Evolutionary conservation across 805 yeast genomes (phyloP).

Genomic region (Starmerella vaccinii): DNA sequence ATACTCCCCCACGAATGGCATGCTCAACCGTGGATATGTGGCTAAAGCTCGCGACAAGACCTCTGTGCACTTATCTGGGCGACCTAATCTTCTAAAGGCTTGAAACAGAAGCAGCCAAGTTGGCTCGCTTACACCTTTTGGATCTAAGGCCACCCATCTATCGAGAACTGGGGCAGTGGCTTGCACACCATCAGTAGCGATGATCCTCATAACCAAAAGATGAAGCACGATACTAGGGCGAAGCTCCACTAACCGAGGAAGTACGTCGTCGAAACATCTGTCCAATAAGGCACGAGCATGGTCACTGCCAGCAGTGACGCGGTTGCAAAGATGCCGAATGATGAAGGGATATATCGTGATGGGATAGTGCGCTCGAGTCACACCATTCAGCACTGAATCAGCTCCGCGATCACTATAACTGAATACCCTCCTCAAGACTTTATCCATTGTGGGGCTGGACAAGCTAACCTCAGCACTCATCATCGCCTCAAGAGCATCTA

Average conservation of each 20-base stretch:
- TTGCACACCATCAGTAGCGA: constrained; percentile 25
- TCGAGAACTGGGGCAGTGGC: constrained; percentile 23
- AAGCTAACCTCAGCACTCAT: background rate
- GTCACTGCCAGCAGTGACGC: background rate
- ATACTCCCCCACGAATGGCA: constrained; percentile 24
- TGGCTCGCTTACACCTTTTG: constrained; percentile 22
- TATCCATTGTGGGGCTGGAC: constrained; percentile 1
- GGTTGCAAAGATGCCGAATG: constrained; percentile 14
- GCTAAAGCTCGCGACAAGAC: constrained; percentile 19
- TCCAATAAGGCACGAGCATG: constrained; percentile 8
- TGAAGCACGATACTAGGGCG: constrained; percentile 19
- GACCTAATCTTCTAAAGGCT: constrained; percentile 26
- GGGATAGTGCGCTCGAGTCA: background rate
- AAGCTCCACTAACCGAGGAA: constrained; percentile 11
- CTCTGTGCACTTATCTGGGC: constrained; percentile 26
- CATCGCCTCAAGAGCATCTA: background rate
- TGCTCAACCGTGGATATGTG: constrained; percentile 15
- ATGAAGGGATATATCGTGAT: constrained; percentile 20
- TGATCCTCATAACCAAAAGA: constrained; percentile 24
- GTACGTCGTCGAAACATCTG: constrained; percentile 14
- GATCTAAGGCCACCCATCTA: constrained; percentile 14
- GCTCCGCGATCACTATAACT: constrained; percentile 17
- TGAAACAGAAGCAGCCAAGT: constrained; percentile 25
- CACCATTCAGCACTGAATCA: background rate
- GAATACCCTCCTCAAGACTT: constrained; percentile 13